A percentile compares a stretch with the other conserved stretches of the same genome.
Evolutionary conservation across 805 yeast genomes (phyloP).

Genomic region (Candida sphagnicola): DNA sequence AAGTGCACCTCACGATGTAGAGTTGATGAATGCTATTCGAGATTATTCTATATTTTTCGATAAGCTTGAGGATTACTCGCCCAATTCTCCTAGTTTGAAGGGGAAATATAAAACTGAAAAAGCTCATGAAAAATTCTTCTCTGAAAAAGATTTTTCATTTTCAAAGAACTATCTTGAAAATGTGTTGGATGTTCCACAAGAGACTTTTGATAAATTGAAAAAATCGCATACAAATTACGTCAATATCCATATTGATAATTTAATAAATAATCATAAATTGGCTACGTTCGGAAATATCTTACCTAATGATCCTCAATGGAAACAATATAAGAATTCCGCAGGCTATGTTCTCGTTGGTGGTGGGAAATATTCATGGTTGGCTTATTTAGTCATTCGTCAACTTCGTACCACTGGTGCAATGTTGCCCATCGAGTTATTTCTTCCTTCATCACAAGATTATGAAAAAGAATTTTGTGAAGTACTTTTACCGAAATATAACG

Average conservation of each 20-base stretch:
- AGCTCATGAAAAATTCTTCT: constrained; percentile 42
- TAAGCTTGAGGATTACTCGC: constrained; percentile 28
- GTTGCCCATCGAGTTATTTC: constrained; percentile 50
- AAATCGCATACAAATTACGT: constrained; percentile 35
- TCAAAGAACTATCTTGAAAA: constrained; percentile 42
- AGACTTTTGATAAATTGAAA: constrained; percentile 29
- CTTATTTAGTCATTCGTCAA: constrained; percentile 46
- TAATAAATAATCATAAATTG: constrained; percentile 21
- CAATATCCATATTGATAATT: constrained; percentile 22
- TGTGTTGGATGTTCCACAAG: constrained; percentile 38
- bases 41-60: constrained; percentile 30
- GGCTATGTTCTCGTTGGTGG: constrained; percentile 54
- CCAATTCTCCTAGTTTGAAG: constrained; percentile 38
- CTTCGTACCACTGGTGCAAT: constrained; percentile 39
- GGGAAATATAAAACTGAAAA: constrained; percentile 36
- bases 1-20: neutral
- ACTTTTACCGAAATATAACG: constrained; percentile 40
- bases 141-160: constrained; percentile 39
- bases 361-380: constrained; percentile 47
- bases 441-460: constrained; percentile 41
- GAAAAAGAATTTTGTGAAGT: constrained; percentile 44
- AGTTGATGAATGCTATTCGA: constrained; percentile 4
- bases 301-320: constrained; percentile 38
- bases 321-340: constrained; percentile 22
- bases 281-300: constrained; percentile 33